Evolutionary conservation across 768 basidiomycete species (phyloP), one percentile per base, ranked within the genome.

Genomic region (Termitomyces sp.): DNA sequence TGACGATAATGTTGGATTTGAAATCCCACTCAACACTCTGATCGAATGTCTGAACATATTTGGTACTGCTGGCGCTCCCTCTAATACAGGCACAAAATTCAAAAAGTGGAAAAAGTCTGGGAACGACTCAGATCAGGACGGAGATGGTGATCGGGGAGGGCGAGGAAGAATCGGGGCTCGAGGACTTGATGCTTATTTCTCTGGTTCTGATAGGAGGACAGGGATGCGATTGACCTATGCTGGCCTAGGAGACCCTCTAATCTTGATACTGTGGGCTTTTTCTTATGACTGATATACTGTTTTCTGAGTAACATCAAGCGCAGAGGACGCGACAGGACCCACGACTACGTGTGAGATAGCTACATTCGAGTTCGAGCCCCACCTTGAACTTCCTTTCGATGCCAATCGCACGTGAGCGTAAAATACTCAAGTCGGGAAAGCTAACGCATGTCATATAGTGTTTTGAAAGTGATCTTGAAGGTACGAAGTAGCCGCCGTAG

Each of bases 21-120:
- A 95, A 69, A 80, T 99, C 56, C 88, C 89, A 2, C 81, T 99
- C 40, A 82, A 84, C 68, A 87, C 86, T 3, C 73, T 98, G 52
- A 81, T 97, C 59, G 94, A 97, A 62, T 94, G 92, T 65, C 77
- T 99, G 33, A 95, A 96, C 65, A 87, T 98, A 56, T 98, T 95
- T 65, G 95, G 96, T 30, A 90, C 93, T 12, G 91, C 89, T 1
- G 78, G 81, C 13, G 70, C 76, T 40, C 66, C 72, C 33, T 66
- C 69, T 36, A 65, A 73, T 14, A 67, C 65, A 54, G 63, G 62
- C 58, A 68, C 62, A 9, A 79, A 77, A 61, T 75, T 72, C 62
- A 83, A 76, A 66, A 77, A 73, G 56, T 83, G 81, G 80, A 76
- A 73, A 55, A 73, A 71, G 53, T 69, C 73, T 47, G 80, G 73